Evolutionary conservation across 1,284 basidiomycete species (phyloP).

Genomic region (Marasmius sp.): DNA sequence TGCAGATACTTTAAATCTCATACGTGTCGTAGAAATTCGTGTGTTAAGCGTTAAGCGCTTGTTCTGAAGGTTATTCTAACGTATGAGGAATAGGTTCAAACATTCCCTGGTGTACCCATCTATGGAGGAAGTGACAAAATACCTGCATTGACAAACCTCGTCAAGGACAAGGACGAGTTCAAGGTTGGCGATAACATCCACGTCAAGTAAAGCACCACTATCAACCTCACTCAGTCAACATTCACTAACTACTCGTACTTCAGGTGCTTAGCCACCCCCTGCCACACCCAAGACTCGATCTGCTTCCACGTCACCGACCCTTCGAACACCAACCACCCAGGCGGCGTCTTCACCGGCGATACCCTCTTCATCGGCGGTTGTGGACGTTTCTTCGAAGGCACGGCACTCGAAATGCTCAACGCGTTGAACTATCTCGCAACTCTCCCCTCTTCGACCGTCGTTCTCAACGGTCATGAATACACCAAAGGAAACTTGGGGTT

Average conservation of each 20-base stretch:
- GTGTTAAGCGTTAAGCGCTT: conserved; percentile 34
- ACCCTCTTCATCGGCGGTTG: conserved; percentile 94
- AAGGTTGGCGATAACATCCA: conserved; percentile 68
- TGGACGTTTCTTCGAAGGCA: conserved; percentile 97
- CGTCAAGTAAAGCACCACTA: conserved; percentile 54
- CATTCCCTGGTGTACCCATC: conserved; percentile 71
- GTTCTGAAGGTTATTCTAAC: not conserved
- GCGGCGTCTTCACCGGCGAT: conserved; percentile 93
- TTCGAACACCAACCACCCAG: conserved; percentile 48
- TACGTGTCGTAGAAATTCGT: conserved; percentile 49
- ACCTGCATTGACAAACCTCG: conserved; percentile 67
- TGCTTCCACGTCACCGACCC: conserved; percentile 81
- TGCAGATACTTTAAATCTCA: conserved; percentile 1
- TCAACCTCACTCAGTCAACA: conserved; percentile 1
- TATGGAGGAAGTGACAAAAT: conserved; percentile 83
- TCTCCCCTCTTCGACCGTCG: conserved; percentile 80
- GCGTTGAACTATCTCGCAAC: conserved; percentile 76
- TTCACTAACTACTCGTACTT: conserved; percentile 6
- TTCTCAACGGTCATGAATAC: conserved; percentile 95
- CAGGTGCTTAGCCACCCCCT: conserved; percentile 88
- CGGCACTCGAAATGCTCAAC: conserved; percentile 80
- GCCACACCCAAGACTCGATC: conserved; percentile 96
- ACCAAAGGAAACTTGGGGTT: conserved; percentile 71
- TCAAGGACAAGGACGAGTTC: conserved; percentile 80
- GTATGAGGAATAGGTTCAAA: conserved; percentile 41